These are phyloP conservation scores for Paragyromitra xinjiangensis DNA, from an alignment of 495 filamentous ascomycete genomes.

Conservation along the genomic window DNA sequence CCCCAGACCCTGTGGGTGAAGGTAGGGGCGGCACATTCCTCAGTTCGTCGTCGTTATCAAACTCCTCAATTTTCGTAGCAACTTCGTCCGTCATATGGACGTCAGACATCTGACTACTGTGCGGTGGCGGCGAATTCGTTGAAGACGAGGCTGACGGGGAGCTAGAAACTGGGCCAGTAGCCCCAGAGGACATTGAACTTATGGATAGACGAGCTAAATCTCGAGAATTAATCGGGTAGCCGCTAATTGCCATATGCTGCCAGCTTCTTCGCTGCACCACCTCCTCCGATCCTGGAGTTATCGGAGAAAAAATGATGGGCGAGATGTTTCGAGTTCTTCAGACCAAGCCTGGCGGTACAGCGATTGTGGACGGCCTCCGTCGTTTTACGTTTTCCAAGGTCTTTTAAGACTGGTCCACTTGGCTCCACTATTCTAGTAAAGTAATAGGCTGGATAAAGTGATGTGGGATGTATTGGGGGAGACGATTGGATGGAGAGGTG, in stretches of 20 bases:
- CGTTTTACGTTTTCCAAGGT: slow-evolving; percentile 31
- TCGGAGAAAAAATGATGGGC: slow-evolving; percentile 51
- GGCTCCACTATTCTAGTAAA: slow-evolving; percentile 32
- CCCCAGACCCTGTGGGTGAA: slow-evolving; percentile 40
- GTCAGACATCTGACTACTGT: slow-evolving; percentile 16
- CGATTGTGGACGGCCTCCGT: slow-evolving; percentile 22
- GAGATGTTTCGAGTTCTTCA: slow-evolving; percentile 43
- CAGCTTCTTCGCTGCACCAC: slow-evolving; percentile 47
- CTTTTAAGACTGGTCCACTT: slow-evolving; percentile 47
- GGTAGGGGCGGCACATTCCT: slow-evolving; percentile 46
- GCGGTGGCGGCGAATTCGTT: slow-evolving; percentile 43
- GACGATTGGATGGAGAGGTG: background rate
- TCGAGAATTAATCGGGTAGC: slow-evolving; percentile 38
- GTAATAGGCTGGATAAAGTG: slow-evolving; percentile 40
- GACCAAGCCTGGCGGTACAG: slow-evolving; percentile 29
- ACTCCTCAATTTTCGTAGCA: slow-evolving; percentile 55
- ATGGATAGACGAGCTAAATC: slow-evolving; percentile 50
- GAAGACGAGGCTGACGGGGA: slow-evolving; percentile 54
- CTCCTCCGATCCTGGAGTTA: slow-evolving; percentile 41
- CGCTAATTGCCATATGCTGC: slow-evolving; percentile 39
- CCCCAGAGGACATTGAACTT: slow-evolving; percentile 52
- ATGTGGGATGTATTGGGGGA: slow-evolving; percentile 23
- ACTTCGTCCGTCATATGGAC: slow-evolving; percentile 45
- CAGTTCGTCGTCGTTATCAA: slow-evolving; percentile 49
- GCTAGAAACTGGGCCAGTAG: slow-evolving; percentile 48